These are phyloP conservation scores for Exserohilum turcica DNA, from an alignment of 2,329 filamentous ascomycete genomes.

Conservation along the genomic window DNA sequence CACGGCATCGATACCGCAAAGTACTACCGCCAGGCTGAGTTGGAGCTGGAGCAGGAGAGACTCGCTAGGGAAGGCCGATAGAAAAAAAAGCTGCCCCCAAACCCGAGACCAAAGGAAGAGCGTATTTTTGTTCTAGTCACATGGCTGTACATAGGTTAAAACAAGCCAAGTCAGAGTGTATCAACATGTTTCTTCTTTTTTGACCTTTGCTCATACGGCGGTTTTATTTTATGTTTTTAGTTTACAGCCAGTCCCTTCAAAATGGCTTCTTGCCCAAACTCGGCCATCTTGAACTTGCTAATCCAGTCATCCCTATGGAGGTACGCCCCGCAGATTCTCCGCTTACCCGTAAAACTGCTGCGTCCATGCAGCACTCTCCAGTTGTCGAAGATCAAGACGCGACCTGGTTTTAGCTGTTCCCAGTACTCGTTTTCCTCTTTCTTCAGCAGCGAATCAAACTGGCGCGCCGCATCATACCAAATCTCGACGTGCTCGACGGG, in stretches of 20 bases:
- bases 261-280: constrained; percentile 19
- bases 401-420: constrained; percentile 81
- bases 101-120: constrained; percentile 4
- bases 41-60: constrained; percentile 82
- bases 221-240: neutral
- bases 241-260: constrained; percentile 6
- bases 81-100: constrained; percentile 14
- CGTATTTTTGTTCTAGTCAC: constrained; percentile 24
- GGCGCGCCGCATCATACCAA: constrained; percentile 83
- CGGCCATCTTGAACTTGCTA: constrained; percentile 30
- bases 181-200: constrained; percentile 32
- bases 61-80: constrained; percentile 12
- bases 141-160: constrained; percentile 36
- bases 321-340: constrained; percentile 90
- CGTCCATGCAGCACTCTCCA: constrained; percentile 92
- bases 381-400: constrained; percentile 90
- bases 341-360: constrained; percentile 78
- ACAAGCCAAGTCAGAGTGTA: constrained; percentile 29
- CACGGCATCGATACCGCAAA: constrained; percentile 98
- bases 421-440: constrained; percentile 71
- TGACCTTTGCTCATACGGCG: no score
- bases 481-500: constrained; percentile 57
- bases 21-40: constrained; percentile 95
- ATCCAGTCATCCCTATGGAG: constrained; percentile 37
- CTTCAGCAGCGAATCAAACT: constrained; percentile 73